A percentile compares a stretch with the other conserved stretches of the same genome.
Evolutionary conservation across 2,329 filamentous ascomycete genomes (phyloP).

Genomic region (Sporothrix humicola): DNA sequence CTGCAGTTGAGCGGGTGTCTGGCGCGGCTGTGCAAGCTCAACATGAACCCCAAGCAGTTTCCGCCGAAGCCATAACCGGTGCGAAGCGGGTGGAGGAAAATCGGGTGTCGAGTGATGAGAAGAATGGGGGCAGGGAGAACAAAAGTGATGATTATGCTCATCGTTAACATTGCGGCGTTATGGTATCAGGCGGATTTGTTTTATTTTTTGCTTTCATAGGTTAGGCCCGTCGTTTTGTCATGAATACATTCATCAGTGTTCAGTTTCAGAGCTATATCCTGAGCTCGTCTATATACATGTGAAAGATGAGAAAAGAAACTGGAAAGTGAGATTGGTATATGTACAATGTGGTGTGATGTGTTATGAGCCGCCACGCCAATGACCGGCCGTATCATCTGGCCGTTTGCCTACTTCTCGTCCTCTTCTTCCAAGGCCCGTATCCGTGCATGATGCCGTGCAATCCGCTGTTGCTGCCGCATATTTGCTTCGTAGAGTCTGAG

Average conservation of each 20-base stretch:
- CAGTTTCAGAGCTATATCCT: background rate
- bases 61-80: constrained; percentile 43
- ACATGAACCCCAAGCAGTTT: constrained; percentile 92
- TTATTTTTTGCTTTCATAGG: background rate
- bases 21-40: constrained; percentile 88
- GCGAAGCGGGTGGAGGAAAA: background rate
- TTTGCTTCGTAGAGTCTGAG: constrained; percentile 70
- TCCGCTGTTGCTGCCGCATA: constrained; percentile 67
- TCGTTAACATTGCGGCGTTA: constrained; percentile 22
- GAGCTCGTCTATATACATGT: background rate
- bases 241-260: background rate
- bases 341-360: background rate
- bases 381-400: too few relatives aligned
- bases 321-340: constrained; percentile 15
- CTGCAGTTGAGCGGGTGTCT: constrained; percentile 93
- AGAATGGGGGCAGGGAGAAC: background rate
- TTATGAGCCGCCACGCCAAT: too few relatives aligned
- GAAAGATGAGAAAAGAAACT: background rate
- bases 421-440: constrained; percentile 36
- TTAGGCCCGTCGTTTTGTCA: background rate
- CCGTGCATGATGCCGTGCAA: constrained; percentile 65
- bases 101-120: background rate
- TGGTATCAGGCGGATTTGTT: constrained; percentile 19
- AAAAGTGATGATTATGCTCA: background rate
- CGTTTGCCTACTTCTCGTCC: constrained; percentile 11